Evolutionary conservation across 2,329 filamentous ascomycete genomes (phyloP).

Genomic region (Aureobasidium sp.): DNA sequence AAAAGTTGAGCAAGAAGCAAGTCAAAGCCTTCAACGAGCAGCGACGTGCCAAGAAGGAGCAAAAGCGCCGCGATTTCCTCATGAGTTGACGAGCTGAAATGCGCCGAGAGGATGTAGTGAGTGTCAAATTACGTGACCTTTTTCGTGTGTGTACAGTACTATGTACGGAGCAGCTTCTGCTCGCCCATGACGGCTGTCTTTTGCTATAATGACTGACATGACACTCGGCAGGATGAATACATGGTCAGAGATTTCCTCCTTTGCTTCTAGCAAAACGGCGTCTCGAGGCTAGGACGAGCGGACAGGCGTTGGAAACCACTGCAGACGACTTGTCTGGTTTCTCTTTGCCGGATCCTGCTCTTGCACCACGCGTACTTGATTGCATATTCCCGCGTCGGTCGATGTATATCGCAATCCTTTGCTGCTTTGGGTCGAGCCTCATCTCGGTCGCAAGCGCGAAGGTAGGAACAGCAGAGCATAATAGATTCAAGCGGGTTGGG

Average conservation of each 20-base stretch:
- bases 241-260: constrained; percentile 3
- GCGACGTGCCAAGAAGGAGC: constrained; percentile 80
- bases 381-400: background rate
- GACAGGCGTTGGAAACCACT: constrained; percentile 4
- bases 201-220: constrained; percentile 16
- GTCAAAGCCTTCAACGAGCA: constrained; percentile 90
- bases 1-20: constrained; percentile 78
- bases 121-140: constrained; percentile 14
- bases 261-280: constrained; percentile 12
- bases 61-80: constrained; percentile 88
- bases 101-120: constrained; percentile 13
- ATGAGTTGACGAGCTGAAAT: constrained; percentile 55
- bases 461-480: background rate
- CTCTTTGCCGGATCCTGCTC: background rate
- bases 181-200: constrained; percentile 6
- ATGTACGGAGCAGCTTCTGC: constrained; percentile 12
- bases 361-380: background rate
- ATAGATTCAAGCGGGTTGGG: constrained; percentile 8
- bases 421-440: background rate
- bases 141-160: constrained; percentile 10
- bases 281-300: background rate
- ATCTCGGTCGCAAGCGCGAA: constrained; percentile 5
- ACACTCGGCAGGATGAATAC: constrained; percentile 3
- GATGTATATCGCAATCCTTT: background rate
- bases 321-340: background rate